A percentile compares a stretch with the other conserved stretches of the same genome.
Evolutionary conservation across 106 monocot genomes (phyloP).

Genomic region (Triglochin maritima): DNA sequence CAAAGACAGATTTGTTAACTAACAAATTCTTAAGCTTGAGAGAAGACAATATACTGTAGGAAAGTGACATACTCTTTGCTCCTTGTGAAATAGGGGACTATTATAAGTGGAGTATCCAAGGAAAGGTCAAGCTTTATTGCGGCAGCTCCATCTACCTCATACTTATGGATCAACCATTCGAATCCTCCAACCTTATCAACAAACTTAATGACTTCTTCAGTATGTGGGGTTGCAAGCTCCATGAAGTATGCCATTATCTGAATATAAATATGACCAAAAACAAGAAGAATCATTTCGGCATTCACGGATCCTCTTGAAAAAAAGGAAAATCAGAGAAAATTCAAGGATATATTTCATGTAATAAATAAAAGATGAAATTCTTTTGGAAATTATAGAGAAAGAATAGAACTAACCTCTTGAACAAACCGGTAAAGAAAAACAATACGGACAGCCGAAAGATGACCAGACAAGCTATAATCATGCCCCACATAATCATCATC

Average conservation of each 20-base stretch:
- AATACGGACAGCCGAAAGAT: conserved; percentile 87
- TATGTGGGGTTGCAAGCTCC: conserved; percentile 93
- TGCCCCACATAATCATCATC: conserved; percentile 95
- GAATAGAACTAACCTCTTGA: conserved; percentile 54
- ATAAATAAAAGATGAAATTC: not conserved
- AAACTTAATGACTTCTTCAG: conserved; percentile 86
- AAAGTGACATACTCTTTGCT: conserved; percentile 84
- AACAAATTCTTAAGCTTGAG: too few relatives aligned
- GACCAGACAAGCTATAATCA: conserved; percentile 81
- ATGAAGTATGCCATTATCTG: conserved; percentile 91
- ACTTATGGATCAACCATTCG: conserved; percentile 89
- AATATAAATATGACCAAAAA: not conserved
- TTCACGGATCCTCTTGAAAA: too few relatives aligned
- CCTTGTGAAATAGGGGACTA: conserved; percentile 58
- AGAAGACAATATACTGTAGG: too few relatives aligned
- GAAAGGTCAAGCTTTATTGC: conserved; percentile 76
- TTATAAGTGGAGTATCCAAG: conserved; percentile 81
- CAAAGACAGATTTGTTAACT: too few relatives aligned
- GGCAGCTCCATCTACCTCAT: conserved; percentile 83
- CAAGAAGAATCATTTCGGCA: too few relatives aligned
- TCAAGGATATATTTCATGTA: not conserved
- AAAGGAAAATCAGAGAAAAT: not conserved
- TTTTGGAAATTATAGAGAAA: not conserved
- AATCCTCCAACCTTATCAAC: conserved; percentile 96
- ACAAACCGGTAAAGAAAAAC: conserved; percentile 93